Base-by-base conservation (phyloP, 2,329 filamentous ascomycete species). In the Leptographium lundbergii region DNA sequence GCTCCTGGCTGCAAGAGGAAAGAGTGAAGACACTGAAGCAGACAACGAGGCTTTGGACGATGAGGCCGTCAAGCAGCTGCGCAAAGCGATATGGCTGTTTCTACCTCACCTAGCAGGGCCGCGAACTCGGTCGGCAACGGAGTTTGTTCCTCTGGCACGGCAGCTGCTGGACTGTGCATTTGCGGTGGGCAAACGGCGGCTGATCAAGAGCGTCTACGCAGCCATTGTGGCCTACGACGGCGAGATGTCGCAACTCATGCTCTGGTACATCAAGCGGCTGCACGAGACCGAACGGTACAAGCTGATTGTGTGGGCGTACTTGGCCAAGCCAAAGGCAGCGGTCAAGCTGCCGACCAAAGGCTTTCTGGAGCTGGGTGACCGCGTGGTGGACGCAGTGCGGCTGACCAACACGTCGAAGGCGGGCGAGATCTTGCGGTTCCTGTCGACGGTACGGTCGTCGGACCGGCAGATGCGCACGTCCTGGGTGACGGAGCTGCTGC, bases 401-500 rank as follows among this genome's bases (percentile, higher is more conserved):
- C 60, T 55, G 4, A 62, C 67, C 52, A 59, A 66, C 51, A 67
- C 69, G 27, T 60, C 62, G 19, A 67, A 68, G 47, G 66, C 68
- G 2, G 62, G 60, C 6, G 57, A 63, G 2, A 67, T 74, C 3
- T 51, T 75, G 19, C 60, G 59, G n/a, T 63, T 65, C 1, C 64
- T 74, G 24, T 5, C 57, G 55, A 14, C 65, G 71, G 52, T 59
- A 14, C 32, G 65, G 9, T 61, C 66, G 11, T 52, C 39, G 0
- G 39, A 60, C 2, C 61, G 54, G 6, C 59, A 59, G n/a, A 56
- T 75, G 52, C 67, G 64, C 32, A 67, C 69, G 4, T 53, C 65
- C 13, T 76, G 74, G 73, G 66, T 72, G 0, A 69, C 71, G 29
- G 69, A 66, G 57, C 63, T 76, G 1, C 57, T 76, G 17, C 67